Evolutionary conservation across 345 rosid species (phyloP).

Genomic region (Sisymbrium altissimum): DNA sequence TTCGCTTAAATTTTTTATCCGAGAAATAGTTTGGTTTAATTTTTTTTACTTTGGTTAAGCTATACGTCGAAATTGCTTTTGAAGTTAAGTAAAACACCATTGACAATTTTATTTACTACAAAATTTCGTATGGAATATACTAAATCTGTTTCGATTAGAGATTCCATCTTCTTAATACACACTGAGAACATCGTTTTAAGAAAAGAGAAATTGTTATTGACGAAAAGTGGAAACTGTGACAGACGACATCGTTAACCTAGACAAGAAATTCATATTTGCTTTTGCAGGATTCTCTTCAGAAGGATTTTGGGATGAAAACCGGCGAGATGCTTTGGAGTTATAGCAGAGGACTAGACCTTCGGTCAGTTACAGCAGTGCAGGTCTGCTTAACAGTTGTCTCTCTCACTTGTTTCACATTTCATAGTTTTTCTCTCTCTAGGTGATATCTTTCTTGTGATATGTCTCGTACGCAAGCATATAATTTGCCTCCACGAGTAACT

Average conservation of each 20-base stretch:
- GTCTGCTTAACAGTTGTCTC: constrained; percentile 37
- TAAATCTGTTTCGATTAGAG: not conserved
- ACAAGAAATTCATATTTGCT: not conserved
- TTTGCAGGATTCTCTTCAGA: constrained; percentile 70
- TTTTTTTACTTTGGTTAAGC: not conserved
- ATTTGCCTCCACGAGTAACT: not conserved
- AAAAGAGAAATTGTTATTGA: not conserved
- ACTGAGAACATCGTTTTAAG: not conserved
- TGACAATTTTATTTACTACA: not conserved
- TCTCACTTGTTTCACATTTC: not conserved
- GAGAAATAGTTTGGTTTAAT: not conserved
- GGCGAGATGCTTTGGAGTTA: constrained; percentile 98
- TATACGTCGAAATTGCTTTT: not conserved
- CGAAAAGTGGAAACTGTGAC: not conserved
- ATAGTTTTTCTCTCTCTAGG: not conserved
- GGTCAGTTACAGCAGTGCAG: constrained; percentile 71
- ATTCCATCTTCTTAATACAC: not conserved
- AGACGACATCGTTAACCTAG: not conserved
- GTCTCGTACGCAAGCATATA: not conserved
- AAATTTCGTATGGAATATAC: not conserved
- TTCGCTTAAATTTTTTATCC: too few relatives aligned
- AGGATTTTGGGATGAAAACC: constrained; percentile 81
- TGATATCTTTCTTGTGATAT: not conserved
- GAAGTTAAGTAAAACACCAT: not conserved
- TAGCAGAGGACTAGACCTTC: constrained; percentile 83